Evolutionary conservation across 2,329 filamentous ascomycete species (phyloP).

Genomic region (Cladosporium colombiae): DNA sequence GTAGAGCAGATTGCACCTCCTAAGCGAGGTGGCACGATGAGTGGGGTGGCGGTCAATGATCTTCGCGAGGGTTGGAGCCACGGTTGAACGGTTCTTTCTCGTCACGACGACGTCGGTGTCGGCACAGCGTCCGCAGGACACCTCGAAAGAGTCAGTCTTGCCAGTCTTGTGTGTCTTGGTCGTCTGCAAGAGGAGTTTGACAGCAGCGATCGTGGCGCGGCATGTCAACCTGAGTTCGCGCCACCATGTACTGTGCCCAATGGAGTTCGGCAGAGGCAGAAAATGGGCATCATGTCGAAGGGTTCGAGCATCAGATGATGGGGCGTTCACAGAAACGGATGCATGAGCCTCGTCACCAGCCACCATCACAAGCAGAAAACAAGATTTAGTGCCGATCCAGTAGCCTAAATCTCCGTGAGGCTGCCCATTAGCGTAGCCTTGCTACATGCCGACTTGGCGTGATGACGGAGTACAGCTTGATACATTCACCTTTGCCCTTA

Average conservation of each 20-base stretch:
- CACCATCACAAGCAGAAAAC: conserved; percentile 4
- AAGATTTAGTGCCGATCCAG: conserved; percentile 6
- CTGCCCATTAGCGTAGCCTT: not conserved
- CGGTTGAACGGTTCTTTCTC: not conserved
- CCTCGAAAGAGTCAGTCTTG: not conserved
- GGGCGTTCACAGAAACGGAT: not conserved
- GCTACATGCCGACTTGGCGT: not conserved
- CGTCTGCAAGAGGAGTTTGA: not conserved
- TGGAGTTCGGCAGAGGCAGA: not conserved
- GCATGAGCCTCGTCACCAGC: conserved; percentile 17
- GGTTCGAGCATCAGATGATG: conserved; percentile 8
- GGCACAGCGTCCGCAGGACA: conserved; percentile 1
- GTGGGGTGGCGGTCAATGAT: conserved; percentile 17
- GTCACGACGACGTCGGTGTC: conserved; percentile 7
- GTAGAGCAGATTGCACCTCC: not conserved
- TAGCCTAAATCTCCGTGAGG: conserved; percentile 13
- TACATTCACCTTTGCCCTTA: not conserved
- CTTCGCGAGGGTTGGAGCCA: not conserved
- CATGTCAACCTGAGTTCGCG: conserved; percentile 11
- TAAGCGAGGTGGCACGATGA: conserved; percentile 7
- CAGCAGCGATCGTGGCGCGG: conserved; percentile 10
- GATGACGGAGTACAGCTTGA: not conserved
- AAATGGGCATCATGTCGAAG: conserved; percentile 1
- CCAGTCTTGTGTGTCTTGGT: not conserved
- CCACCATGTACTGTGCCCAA: not conserved